Conservation (phyloP, 495 filamentous ascomycete genomes). For the Geoglossum glabrum region DNA sequence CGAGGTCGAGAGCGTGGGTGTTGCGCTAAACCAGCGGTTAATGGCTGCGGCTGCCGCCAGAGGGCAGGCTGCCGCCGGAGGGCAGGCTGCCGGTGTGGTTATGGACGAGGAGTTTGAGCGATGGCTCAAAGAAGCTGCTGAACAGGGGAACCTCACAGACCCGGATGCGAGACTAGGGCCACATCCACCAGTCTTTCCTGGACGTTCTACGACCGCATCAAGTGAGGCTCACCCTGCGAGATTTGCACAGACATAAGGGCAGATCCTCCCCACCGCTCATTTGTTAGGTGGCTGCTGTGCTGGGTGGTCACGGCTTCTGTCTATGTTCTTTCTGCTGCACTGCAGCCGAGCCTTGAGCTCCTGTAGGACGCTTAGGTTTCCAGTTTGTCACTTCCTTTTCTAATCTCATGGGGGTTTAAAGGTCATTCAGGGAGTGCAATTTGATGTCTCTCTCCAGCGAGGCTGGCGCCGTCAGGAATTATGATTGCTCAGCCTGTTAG, state of each 20-base stretch:
- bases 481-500: background rate
- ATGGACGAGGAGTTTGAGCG: conserved; percentile 71
- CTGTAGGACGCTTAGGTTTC: background rate
- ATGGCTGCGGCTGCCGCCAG: conserved; percentile 42
- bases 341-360: background rate
- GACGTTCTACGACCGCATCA: background rate
- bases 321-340: background rate
- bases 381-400: background rate
- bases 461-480: background rate
- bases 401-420: background rate
- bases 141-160: conserved; percentile 22
- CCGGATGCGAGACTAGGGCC: background rate
- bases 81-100: conserved; percentile 36
- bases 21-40: conserved; percentile 53
- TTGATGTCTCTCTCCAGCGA: background rate
- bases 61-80: conserved; percentile 37
- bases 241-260: background rate
- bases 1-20: conserved; percentile 37
- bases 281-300: background rate
- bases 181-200: background rate
- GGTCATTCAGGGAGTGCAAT: background rate
- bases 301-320: background rate
- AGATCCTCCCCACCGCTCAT: background rate
- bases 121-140: conserved; percentile 65
- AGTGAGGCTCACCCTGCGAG: background rate